Conservation (phyloP, 495 filamentous ascomycete species). For the Aspergillus saccharolyticus region DNA sequence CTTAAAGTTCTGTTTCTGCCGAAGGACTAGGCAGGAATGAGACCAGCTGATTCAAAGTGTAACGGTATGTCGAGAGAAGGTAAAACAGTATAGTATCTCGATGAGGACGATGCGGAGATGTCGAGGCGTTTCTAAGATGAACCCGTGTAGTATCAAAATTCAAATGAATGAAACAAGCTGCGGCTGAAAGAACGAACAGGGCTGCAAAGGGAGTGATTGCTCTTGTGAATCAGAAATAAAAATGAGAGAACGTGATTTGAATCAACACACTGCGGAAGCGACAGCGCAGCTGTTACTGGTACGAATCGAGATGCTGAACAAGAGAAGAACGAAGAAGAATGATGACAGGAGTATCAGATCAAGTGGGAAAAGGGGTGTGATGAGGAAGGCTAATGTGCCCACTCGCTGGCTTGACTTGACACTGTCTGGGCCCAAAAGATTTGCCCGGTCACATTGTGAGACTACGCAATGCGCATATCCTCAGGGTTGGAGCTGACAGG, state of each 20-base stretch:
- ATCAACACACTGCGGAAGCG: constrained; percentile 21
- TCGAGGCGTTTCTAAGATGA: no score
- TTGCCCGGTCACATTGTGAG: not conserved
- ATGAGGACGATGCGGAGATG: no score
- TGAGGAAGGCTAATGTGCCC: not conserved
- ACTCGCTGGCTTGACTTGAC: not conserved
- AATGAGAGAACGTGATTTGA: constrained; percentile 13
- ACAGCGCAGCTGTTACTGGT: constrained; percentile 1
- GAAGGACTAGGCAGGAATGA: not conserved
- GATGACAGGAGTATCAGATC: not conserved
- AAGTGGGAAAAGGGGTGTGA: not conserved
- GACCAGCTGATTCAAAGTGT: not conserved
- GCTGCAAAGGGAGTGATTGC: constrained; percentile 40
- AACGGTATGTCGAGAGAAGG: not conserved
- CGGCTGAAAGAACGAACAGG: constrained; percentile 33
- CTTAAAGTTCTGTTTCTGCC: not conserved
- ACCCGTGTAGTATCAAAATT: not conserved
- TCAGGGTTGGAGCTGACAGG: no score
- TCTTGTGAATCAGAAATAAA: constrained; percentile 19
- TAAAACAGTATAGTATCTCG: not conserved
- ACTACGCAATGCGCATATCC: no score
- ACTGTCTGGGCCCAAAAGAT: not conserved
- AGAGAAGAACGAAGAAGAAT: constrained; percentile 13
- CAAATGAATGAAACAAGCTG: not conserved
- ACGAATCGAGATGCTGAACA: constrained; percentile 15